A percentile compares a stretch with the other conserved stretches of the same genome.
Evolutionary conservation across 345 rosid species (phyloP).

Genomic region (Arabis alpina): DNA sequence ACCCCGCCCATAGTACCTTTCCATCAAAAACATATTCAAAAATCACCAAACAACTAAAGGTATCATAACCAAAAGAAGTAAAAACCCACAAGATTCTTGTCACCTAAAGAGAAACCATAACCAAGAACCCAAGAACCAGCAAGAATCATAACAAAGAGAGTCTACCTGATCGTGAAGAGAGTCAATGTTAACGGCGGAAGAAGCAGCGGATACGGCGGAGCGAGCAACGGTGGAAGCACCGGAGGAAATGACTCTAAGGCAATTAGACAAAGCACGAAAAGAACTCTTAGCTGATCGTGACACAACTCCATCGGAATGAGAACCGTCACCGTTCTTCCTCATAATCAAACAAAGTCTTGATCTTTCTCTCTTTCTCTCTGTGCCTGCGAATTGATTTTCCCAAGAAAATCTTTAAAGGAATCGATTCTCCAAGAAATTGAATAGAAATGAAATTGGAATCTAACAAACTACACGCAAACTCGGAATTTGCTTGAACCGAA

Average conservation of each 20-base stretch:
- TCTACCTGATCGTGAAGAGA: conserved; percentile 72
- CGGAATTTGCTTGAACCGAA: conserved; percentile 18
- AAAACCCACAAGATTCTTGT: not conserved
- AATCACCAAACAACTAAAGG: conserved; percentile 5
- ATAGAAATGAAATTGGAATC: conserved; percentile 33
- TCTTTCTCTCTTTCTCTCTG: not conserved
- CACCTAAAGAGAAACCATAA: conserved; percentile 7
- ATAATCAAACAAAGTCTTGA: conserved; percentile 34
- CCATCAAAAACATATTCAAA: conserved; percentile 17
- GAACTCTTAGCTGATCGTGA: conserved; percentile 74
- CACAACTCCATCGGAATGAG: conserved; percentile 45
- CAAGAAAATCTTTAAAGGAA: conserved; percentile 22
- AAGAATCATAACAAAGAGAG: not conserved
- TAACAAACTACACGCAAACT: conserved; percentile 37
- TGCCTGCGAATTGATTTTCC: conserved; percentile 12
- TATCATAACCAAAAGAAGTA: conserved; percentile 20
- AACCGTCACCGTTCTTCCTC: conserved; percentile 69
- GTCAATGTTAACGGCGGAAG: conserved; percentile 72
- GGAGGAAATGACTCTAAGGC: conserved; percentile 73
- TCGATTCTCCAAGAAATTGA: not conserved
- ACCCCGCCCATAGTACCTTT: conserved; percentile 95
- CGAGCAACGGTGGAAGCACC: conserved; percentile 91
- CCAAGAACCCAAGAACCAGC: conserved; percentile 1
- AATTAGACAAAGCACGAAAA: conserved; percentile 78
- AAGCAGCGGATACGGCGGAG: conserved; percentile 83